phyloP scores from a whole-genome alignment of 139 green algal species.

The Pycnococcus provasolii region DNA sequence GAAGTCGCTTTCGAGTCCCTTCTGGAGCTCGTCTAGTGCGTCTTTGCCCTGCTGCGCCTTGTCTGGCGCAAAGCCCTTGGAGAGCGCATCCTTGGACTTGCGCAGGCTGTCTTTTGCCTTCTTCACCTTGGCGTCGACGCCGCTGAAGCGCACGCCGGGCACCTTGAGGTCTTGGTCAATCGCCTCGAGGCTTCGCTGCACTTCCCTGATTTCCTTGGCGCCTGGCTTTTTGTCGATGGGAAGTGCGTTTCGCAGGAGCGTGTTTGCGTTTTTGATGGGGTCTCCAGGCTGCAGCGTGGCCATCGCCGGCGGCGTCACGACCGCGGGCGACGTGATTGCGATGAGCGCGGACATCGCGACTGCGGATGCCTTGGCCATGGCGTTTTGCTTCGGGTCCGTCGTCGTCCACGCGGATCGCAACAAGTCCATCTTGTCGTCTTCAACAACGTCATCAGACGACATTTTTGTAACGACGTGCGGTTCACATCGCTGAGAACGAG shows the following conservation, averaged over 20 bases:
- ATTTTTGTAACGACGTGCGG: no score
- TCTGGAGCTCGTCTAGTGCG: slow-evolving; percentile 37
- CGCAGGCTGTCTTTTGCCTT: slow-evolving; percentile 43
- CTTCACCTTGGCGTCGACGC: slow-evolving; percentile 27
- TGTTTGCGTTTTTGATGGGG: slow-evolving; percentile 55
- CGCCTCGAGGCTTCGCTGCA: slow-evolving; percentile 77
- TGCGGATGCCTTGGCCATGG: no score
- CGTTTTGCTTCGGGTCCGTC: no score
- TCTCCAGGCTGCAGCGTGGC: no score
- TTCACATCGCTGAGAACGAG: no score
- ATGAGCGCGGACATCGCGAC: no score
- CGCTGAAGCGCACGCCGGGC: slow-evolving; percentile 42
- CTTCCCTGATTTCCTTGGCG: slow-evolving; percentile 63
- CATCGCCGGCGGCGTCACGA: no score
- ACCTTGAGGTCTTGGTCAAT: slow-evolving; percentile 80
- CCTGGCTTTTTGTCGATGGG: slow-evolving; percentile 63
- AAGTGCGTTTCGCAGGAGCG: slow-evolving; percentile 85
- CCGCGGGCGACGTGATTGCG: no score
- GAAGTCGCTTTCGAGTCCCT: slow-evolving; percentile 52
- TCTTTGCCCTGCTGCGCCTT: slow-evolving; percentile 28
- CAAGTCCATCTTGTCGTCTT: no score
- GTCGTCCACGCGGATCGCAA: no score
- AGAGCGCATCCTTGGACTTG: slow-evolving; percentile 38
- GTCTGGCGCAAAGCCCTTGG: slow-evolving; percentile 16
- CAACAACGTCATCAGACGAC: no score